phyloP scores from a whole-genome alignment of 768 basidiomycete species.

The Galerina marginata region DNA sequence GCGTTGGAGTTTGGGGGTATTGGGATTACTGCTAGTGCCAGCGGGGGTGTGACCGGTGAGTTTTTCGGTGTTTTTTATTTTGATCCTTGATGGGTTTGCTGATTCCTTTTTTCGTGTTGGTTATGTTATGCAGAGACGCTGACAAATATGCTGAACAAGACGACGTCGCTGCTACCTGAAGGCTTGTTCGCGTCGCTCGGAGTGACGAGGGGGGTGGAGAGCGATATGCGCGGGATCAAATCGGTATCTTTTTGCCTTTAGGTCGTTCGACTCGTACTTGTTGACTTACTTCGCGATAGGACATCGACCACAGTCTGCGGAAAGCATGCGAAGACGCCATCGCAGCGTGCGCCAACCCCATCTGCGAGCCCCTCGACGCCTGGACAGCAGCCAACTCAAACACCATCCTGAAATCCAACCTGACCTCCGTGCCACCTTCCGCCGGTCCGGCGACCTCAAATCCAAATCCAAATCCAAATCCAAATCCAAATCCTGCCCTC shows the following conservation, averaged over 20 bases:
- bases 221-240: constrained; percentile 68
- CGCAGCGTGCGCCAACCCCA: constrained; percentile 55
- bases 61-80: not conserved
- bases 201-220: constrained; percentile 64
- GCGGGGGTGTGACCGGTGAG: constrained; percentile 63
- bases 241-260: constrained; percentile 50
- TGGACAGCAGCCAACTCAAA: constrained; percentile 48
- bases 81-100: not conserved
- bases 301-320: constrained; percentile 87
- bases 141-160: constrained; percentile 63
- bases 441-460: not conserved
- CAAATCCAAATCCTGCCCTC: too few species aligned
- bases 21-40: constrained; percentile 2
- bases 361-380: constrained; percentile 62
- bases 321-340: constrained; percentile 87
- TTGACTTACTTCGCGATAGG: constrained; percentile 46
- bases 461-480: not conserved
- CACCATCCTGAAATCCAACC: constrained; percentile 1
- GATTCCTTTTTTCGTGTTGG: constrained; percentile 6
- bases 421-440: not conserved
- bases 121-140: constrained; percentile 50
- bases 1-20: constrained; percentile 15
- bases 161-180: constrained; percentile 67
- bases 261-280: not conserved
- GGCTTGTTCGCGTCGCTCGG: constrained; percentile 74